Percentiles rank a stretch among this genome's conserved stretches.
Evolutionary conservation across 164 flowering plant species (phyloP).

Genomic region (Piper longum): DNA sequence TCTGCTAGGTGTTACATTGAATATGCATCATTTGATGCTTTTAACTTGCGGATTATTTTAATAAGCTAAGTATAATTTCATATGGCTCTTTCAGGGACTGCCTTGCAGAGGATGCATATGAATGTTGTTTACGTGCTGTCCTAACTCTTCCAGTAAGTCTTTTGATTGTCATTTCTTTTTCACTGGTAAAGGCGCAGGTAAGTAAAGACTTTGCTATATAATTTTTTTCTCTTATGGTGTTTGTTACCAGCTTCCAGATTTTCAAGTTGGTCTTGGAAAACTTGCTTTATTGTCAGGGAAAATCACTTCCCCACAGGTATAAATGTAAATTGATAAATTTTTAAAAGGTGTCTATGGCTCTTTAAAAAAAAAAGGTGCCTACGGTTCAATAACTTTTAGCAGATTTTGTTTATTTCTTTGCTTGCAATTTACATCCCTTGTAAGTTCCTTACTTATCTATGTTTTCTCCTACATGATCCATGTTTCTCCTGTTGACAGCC

Average conservation of each 20-base stretch:
- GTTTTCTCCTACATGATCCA: too few relatives aligned
- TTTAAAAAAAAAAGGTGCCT: too few relatives aligned
- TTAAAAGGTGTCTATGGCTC: too few relatives aligned
- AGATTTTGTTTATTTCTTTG: too few relatives aligned
- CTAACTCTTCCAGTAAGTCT: constrained; percentile 61
- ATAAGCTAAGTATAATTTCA: background rate
- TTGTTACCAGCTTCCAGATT: constrained; percentile 54
- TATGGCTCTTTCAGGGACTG: constrained; percentile 26
- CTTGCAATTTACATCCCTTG: too few relatives aligned
- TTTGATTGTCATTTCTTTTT: background rate
- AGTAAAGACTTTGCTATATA: background rate
- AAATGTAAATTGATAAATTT: background rate
- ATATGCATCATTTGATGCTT: too few relatives aligned
- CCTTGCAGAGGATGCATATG: constrained; percentile 64
- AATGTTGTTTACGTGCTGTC: constrained; percentile 75
- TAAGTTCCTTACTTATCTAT: too few relatives aligned
- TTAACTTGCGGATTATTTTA: background rate
- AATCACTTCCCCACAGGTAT: constrained; percentile 68
- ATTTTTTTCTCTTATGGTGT: background rate
- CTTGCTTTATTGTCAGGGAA: constrained; percentile 55
- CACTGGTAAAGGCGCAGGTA: background rate
- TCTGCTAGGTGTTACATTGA: too few relatives aligned
- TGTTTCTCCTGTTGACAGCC: too few relatives aligned
- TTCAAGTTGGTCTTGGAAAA: constrained; percentile 80
- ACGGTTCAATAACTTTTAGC: too few relatives aligned